Evolutionary conservation across 148 eudicot species (phyloP).

Genomic region (Polygonum aviculare): DNA sequence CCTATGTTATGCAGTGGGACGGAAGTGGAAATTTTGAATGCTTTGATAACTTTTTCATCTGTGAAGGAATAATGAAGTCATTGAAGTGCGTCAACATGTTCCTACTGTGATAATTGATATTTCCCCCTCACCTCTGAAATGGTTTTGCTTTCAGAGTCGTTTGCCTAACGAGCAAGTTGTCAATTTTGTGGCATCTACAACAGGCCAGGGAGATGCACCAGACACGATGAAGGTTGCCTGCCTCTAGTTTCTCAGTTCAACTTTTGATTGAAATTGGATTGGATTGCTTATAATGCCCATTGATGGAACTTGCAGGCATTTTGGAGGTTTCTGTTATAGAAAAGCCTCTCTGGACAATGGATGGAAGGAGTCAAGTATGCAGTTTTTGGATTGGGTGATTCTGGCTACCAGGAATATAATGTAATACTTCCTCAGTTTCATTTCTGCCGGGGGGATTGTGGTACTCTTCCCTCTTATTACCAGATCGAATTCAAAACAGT

Average conservation of each 20-base stretch:
- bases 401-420: conserved; percentile 95
- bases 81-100: background rate
- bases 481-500: background rate
- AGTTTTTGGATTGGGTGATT: conserved; percentile 97
- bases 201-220: conserved; percentile 94
- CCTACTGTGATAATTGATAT: background rate
- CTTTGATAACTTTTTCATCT: too few relatives aligned
- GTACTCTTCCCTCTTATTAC: conserved; percentile 42
- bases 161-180: conserved; percentile 41
- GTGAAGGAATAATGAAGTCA: too few relatives aligned
- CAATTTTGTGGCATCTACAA: conserved; percentile 84
- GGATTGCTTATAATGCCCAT: conserved; percentile 4
- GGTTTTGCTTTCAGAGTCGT: conserved; percentile 33
- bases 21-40: too few relatives aligned
- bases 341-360: conserved; percentile 53
- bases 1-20: too few relatives aligned
- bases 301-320: conserved; percentile 43
- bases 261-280: background rate
- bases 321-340: conserved; percentile 84
- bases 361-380: conserved; percentile 67
- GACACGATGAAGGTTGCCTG: conserved; percentile 71
- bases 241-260: background rate
- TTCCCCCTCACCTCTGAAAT: background rate
- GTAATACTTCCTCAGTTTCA: conserved; percentile 47
- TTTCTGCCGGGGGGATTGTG: conserved; percentile 31